These are phyloP conservation scores for Marvania coccoides DNA, from an alignment of 139 green algal species.

Conservation along the genomic window DNA sequence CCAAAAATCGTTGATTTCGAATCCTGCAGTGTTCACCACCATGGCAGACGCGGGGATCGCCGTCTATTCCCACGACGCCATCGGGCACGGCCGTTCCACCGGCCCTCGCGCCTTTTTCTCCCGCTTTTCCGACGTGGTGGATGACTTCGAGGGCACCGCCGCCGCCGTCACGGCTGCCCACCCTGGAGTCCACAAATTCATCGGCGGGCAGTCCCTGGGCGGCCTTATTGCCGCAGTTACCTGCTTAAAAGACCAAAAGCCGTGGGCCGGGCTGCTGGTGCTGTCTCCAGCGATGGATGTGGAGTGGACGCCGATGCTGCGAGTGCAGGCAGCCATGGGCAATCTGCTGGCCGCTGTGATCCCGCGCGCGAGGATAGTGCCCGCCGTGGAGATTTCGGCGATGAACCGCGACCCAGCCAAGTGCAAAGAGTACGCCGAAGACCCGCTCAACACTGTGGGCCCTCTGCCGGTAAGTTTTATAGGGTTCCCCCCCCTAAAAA, in stretches of 20 bases:
- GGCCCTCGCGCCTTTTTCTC: background rate
- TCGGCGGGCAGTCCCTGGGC: slow-evolving; percentile 61
- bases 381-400: slow-evolving; percentile 47
- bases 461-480: background rate
- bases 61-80: slow-evolving; percentile 28
- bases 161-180: background rate
- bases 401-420: slow-evolving; percentile 34
- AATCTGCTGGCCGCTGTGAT: slow-evolving; percentile 41
- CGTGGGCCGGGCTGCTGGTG: slow-evolving; percentile 52
- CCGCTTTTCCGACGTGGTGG: slow-evolving; percentile 18
- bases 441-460: slow-evolving; percentile 37
- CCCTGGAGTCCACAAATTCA: slow-evolving; percentile 18
- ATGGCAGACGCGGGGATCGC: slow-evolving; percentile 36
- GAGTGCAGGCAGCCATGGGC: slow-evolving; percentile 50
- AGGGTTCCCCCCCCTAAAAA: background rate
- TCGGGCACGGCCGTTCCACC: background rate
- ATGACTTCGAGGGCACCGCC: slow-evolving; percentile 28
- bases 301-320: slow-evolving; percentile 57
- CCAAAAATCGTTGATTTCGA: background rate
- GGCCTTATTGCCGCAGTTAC: slow-evolving; percentile 41
- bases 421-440: slow-evolving; percentile 21
- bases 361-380: slow-evolving; percentile 49
- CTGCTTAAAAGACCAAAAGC: slow-evolving; percentile 27
- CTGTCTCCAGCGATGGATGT: slow-evolving; percentile 57
- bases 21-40: slow-evolving; percentile 13